phyloP scores from a whole-genome alignment of 2,329 filamentous ascomycete genomes.

The Calonectria montana region DNA sequence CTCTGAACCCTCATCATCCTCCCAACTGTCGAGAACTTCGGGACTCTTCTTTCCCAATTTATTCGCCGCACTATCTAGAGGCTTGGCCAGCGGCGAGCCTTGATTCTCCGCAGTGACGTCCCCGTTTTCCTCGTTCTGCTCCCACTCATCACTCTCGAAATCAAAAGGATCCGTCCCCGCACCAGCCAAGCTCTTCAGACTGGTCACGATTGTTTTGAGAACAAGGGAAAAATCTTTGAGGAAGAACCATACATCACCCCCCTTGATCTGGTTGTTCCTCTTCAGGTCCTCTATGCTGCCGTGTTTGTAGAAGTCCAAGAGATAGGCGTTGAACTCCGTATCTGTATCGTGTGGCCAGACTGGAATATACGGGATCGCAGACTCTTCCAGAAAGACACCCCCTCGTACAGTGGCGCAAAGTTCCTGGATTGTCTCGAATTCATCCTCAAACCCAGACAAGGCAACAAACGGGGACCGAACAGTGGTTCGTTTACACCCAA shows the following conservation, averaged over 20 bases:
- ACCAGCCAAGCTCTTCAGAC: slow-evolving; percentile 65
- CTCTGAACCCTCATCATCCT: slow-evolving; percentile 24
- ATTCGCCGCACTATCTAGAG: slow-evolving; percentile 1
- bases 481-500: slow-evolving; percentile 45
- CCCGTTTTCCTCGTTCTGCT: slow-evolving; percentile 33
- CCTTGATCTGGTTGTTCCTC: slow-evolving; percentile 73
- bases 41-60: slow-evolving; percentile 32
- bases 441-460: slow-evolving; percentile 75
- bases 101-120: slow-evolving; percentile 29
- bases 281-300: slow-evolving; percentile 71
- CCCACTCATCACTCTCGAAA: slow-evolving; percentile 43
- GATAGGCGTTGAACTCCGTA: slow-evolving; percentile 70
- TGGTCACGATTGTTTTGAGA: slow-evolving; percentile 78
- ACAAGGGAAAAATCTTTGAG: slow-evolving; percentile 70
- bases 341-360: slow-evolving; percentile 67
- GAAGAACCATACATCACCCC: slow-evolving; percentile 77
- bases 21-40: slow-evolving; percentile 56
- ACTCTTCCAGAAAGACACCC: slow-evolving; percentile 80
- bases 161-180: slow-evolving; percentile 47
- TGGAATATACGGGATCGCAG: slow-evolving; percentile 76
- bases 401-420: slow-evolving; percentile 73
- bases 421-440: slow-evolving; percentile 73
- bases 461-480: slow-evolving; percentile 77
- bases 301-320: slow-evolving; percentile 83
- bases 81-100: not conserved